Conservation (phyloP, 805 yeast genomes). For the Ogataea ramenticola region DNA sequence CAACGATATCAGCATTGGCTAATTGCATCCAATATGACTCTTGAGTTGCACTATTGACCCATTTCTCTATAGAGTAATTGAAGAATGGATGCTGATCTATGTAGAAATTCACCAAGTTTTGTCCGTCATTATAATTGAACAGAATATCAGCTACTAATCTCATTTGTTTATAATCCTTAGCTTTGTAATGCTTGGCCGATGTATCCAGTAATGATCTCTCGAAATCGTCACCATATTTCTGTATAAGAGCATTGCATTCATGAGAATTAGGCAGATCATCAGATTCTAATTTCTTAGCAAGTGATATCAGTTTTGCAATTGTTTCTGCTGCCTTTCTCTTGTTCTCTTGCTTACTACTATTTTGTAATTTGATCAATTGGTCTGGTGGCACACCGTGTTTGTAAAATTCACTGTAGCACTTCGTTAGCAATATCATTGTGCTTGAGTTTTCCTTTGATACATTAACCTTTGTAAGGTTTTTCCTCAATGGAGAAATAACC, state of each 20-base stretch:
- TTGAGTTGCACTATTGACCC: slow-evolving; percentile 23
- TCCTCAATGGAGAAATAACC: slow-evolving; percentile 64
- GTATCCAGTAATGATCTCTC: slow-evolving; percentile 63
- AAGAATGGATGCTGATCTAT: slow-evolving; percentile 74
- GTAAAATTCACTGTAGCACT: slow-evolving; percentile 72
- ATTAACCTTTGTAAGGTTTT: slow-evolving; percentile 57
- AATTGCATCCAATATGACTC: slow-evolving; percentile 49
- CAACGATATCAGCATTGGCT: slow-evolving; percentile 49
- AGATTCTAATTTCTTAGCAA: slow-evolving; percentile 59
- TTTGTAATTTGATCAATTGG: slow-evolving; percentile 53
- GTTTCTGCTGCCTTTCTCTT: slow-evolving; percentile 61
- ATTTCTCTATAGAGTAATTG: slow-evolving; percentile 34
- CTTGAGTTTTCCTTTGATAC: slow-evolving; percentile 66
- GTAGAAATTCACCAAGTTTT: slow-evolving; percentile 73
- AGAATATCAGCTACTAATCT: slow-evolving; percentile 69
- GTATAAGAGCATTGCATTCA: slow-evolving; percentile 38
- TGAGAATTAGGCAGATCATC: slow-evolving; percentile 39
- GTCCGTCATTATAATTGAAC: slow-evolving; percentile 78
- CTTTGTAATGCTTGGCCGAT: slow-evolving; percentile 69
- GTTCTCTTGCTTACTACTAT: slow-evolving; percentile 38
- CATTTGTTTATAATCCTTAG: slow-evolving; percentile 63
- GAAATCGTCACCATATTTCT: slow-evolving; percentile 67
- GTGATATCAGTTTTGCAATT: slow-evolving; percentile 53
- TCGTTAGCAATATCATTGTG: slow-evolving; percentile 64
- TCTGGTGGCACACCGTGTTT: slow-evolving; percentile 42